Evolutionary conservation across 1,139 yeast species (phyloP).

Genomic region (Eremothecium coryli): DNA sequence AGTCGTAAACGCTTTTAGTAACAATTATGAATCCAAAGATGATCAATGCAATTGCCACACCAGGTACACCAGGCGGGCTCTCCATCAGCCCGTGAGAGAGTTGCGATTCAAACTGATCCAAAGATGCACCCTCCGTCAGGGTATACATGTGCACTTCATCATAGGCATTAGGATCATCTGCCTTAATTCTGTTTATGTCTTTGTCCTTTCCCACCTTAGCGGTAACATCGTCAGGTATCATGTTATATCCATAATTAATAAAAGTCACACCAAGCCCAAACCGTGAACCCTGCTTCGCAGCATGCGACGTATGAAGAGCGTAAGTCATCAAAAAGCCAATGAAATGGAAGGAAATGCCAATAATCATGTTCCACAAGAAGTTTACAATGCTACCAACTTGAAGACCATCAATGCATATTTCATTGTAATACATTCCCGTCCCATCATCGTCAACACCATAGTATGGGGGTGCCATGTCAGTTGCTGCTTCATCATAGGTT

Average conservation of each 20-base stretch:
- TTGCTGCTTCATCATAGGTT: conserved; percentile 88
- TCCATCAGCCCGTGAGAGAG: conserved; percentile 34
- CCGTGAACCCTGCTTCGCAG: conserved; percentile 92
- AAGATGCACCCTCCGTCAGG: conserved; percentile 12
- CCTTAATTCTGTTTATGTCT: conserved; percentile 32
- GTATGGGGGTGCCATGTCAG: conserved; percentile 92
- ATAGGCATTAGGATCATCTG: conserved; percentile 48
- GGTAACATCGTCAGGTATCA: conserved; percentile 47
- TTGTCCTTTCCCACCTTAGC: conserved; percentile 31
- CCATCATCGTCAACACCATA: conserved; percentile 92
- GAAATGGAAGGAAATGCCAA: conserved; percentile 83
- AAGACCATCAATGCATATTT: conserved; percentile 85
- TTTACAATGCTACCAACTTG: conserved; percentile 93
- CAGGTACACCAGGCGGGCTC: conserved; percentile 34
- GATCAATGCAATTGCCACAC: conserved; percentile 22
- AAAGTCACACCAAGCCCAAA: conserved; percentile 87
- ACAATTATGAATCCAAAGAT: conserved; percentile 58
- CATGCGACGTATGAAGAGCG: conserved; percentile 89
- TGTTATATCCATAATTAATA: conserved; percentile 62
- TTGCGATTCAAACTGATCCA: conserved; percentile 41
- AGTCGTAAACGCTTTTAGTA: conserved; percentile 61
- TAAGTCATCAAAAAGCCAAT: conserved; percentile 89
- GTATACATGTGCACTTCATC: conserved; percentile 36
- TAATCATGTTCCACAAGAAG: conserved; percentile 82
- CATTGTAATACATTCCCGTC: conserved; percentile 52